These are phyloP conservation scores for Phytophthora macrochlamydospora DNA, from an alignment of 352 stramenopile genomes.

Conservation along the genomic window DNA sequence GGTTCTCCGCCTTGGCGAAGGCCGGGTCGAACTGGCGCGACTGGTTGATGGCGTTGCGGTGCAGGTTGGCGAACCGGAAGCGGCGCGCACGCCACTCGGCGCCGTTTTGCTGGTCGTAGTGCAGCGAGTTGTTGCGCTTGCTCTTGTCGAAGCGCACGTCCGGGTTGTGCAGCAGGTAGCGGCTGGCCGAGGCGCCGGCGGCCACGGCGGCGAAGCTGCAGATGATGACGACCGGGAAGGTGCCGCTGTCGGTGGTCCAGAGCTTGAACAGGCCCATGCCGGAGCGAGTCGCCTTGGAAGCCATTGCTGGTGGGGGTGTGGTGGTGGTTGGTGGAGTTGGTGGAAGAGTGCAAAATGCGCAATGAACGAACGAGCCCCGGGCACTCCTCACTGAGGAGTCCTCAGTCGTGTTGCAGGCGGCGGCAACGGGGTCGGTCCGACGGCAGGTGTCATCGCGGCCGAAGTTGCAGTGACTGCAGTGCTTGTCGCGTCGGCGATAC, in stretches of 20 bases:
- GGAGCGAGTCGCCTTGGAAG: constrained; percentile 32
- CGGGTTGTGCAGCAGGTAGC: constrained; percentile 36
- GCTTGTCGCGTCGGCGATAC: background rate
- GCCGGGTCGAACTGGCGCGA: constrained; percentile 58
- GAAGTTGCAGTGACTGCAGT: no score
- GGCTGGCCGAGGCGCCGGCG: constrained; percentile 29
- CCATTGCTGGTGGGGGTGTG: constrained; percentile 23
- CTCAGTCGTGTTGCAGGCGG: no score
- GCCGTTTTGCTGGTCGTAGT: constrained; percentile 35
- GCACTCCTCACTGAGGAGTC: background rate
- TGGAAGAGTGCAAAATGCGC: background rate
- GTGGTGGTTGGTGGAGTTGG: constrained; percentile 9
- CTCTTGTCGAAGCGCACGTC: constrained; percentile 51
- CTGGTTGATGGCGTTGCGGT: constrained; percentile 67
- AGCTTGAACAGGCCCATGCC: constrained; percentile 50
- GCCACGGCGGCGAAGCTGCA: constrained; percentile 36
- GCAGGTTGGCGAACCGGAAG: constrained; percentile 56
- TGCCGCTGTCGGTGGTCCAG: constrained; percentile 55
- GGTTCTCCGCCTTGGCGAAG: constrained; percentile 58
- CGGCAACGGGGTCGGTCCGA: no score
- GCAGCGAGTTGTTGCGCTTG: constrained; percentile 37
- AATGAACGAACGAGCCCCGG: constrained; percentile 54
- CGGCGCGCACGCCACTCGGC: constrained; percentile 39
- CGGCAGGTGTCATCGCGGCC: no score
- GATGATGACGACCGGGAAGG: constrained; percentile 51